Base-by-base conservation (phyloP, 768 basidiomycete species). In the Infundibulicybe gibba region DNA sequence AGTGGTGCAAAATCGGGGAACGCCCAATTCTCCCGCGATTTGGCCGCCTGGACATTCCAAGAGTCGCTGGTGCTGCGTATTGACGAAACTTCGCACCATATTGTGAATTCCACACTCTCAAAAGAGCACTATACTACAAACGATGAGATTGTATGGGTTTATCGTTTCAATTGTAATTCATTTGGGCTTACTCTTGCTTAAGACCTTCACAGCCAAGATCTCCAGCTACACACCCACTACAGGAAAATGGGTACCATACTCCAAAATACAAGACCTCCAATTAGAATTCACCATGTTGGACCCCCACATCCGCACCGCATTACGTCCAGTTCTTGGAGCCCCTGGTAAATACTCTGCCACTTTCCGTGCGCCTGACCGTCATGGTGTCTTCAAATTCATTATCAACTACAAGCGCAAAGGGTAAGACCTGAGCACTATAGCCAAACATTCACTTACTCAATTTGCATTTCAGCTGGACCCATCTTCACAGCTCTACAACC, bases 281-380 rank as follows among this genome's bases (percentile, higher is more conserved):
- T 75, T 98, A 43, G 94, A 95, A 56, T 97, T 98, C 62, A 95
- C 93, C 16, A 99, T 99, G 97, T 82, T 99, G 34, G 97, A 99
- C 64, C 97, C 97, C 1, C 94, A 97, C 64, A 71, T 98, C 49
- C 90, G 97, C 32, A 91, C 84, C 12, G 68, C 86, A 6, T 75
- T 99, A 9, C 71, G 64, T 10, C 75, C 86, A 10, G 79, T 82
- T 8, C 45, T 69, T 3, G 77, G 76, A 1, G 53, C 67, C 19
- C 79, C 84, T 2, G 86, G 87, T 17, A 72, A 77, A 54, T 97
- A 94, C 69, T 76, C 80, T 12, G 80, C 83, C n/a, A 80, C 79
- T 12, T 95, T 99, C 83, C 83, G 82, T 35, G 85, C 83, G 2
- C 97, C 97, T 6, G 95, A 98, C 66, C 76, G 94, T 44, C 97